Conservation (phyloP, 1,284 basidiomycete species). For the Meripilus lineatus region DNA sequence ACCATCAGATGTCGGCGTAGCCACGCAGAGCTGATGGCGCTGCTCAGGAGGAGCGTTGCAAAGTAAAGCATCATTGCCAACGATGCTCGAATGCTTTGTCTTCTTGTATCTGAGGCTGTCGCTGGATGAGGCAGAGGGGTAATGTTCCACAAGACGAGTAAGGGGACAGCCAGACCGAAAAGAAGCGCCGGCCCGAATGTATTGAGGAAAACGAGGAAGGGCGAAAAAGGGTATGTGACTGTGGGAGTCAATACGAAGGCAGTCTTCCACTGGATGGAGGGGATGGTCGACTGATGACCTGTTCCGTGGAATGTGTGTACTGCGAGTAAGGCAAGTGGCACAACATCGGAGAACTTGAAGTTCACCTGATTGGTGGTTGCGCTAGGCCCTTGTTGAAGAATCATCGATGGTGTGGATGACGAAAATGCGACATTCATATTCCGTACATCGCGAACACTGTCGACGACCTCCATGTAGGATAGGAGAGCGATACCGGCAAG, state of each 20-base stretch:
- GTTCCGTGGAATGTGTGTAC: slow-evolving; percentile 81
- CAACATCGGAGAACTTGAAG: slow-evolving; percentile 56
- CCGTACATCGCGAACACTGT: slow-evolving; percentile 72
- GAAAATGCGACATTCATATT: slow-evolving; percentile 49
- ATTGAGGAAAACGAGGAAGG: slow-evolving; percentile 78
- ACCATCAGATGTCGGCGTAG: slow-evolving; percentile 94
- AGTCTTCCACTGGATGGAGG: slow-evolving; percentile 94
- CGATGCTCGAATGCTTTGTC: slow-evolving; percentile 42
- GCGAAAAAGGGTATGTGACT: slow-evolving; percentile 73
- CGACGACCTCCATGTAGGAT: slow-evolving; percentile 72
- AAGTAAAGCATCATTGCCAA: slow-evolving; percentile 73
- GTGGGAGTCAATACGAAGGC: slow-evolving; percentile 76
- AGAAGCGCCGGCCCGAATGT: slow-evolving; percentile 72
- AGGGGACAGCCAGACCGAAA: slow-evolving; percentile 60
- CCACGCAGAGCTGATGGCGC: slow-evolving; percentile 70
- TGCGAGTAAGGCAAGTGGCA: slow-evolving; percentile 73
- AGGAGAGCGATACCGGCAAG: slow-evolving; percentile 63
- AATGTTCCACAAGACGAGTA: slow-evolving; percentile 89
- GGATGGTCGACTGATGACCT: slow-evolving; percentile 88
- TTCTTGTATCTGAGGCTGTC: slow-evolving; percentile 23
- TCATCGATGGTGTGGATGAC: slow-evolving; percentile 38
- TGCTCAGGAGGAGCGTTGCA: slow-evolving; percentile 60
- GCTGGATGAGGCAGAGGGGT: slow-evolving; percentile 44
- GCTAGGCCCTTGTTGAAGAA: slow-evolving; percentile 30
- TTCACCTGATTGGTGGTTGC: slow-evolving; percentile 31